Conservation (phyloP, 441 rosid genomes). For the Populus hybrid region DNA sequence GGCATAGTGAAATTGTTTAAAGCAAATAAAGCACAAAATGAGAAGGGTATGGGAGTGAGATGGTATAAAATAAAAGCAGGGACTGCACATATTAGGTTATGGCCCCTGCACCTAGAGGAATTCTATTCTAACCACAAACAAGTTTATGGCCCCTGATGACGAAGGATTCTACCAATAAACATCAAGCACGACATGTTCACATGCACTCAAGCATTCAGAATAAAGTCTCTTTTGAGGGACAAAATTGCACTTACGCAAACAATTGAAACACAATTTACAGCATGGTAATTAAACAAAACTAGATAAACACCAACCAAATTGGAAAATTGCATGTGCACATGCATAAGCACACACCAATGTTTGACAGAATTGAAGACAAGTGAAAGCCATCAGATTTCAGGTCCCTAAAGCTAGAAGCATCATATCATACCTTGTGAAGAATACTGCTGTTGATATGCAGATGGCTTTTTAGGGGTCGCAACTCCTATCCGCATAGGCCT, state of each 20-base stretch:
- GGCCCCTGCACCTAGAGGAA: background rate
- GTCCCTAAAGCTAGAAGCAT: slow-evolving; percentile 9
- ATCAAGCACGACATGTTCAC: background rate
- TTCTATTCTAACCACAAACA: background rate
- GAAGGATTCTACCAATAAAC: background rate
- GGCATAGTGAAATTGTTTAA: background rate
- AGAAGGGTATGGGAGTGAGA: background rate
- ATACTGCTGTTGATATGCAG: slow-evolving; percentile 74
- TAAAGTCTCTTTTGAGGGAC: too few species aligned
- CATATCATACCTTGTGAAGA: slow-evolving; percentile 74
- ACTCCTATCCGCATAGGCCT: slow-evolving; percentile 92
- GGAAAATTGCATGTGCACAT: background rate
- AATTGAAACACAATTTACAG: background rate
- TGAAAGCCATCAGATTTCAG: slow-evolving; percentile 6
- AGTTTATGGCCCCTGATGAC: background rate
- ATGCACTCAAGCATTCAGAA: background rate
- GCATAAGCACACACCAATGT: background rate
- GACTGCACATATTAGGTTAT: too few species aligned
- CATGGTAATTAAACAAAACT: background rate
- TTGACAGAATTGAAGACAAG: background rate
- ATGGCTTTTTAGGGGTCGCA: slow-evolving; percentile 91
- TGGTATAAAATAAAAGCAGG: background rate
- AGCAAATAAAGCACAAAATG: background rate
- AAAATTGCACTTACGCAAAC: background rate
- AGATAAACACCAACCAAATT: background rate